Percentiles rank a stretch among this genome's conserved stretches.
These are phyloP conservation scores for Apiospora saccharicola DNA, from an alignment of 2,329 filamentous ascomycete genomes.

Conservation along the genomic window DNA sequence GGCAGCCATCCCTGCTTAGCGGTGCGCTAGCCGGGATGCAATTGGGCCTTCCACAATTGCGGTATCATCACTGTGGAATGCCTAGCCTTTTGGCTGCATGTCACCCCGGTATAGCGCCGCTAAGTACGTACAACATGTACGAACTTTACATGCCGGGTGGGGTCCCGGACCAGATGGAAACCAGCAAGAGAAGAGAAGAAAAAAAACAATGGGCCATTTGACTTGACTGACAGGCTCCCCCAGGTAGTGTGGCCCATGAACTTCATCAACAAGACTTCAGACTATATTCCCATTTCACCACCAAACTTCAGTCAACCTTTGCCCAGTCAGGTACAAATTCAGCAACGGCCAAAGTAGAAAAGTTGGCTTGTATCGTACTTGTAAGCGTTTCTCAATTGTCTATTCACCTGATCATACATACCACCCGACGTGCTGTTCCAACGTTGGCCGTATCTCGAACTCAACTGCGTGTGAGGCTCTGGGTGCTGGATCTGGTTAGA, in stretches of 20 bases:
- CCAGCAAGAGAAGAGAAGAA: neutral
- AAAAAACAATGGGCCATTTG: conserved; percentile 15
- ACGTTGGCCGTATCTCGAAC: too few species aligned
- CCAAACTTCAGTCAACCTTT: too few species aligned
- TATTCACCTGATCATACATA: too few species aligned
- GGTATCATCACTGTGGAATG: conserved; percentile 20
- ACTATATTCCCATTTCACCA: too few species aligned
- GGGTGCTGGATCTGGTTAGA: too few species aligned
- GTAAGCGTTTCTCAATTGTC: too few species aligned
- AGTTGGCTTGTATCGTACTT: too few species aligned
- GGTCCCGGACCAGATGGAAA: conserved; percentile 15
- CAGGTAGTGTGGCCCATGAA: neutral
- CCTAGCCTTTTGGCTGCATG: conserved; percentile 9
- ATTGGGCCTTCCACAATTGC: conserved; percentile 12
- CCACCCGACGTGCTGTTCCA: too few species aligned
- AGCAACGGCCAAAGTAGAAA: too few species aligned
- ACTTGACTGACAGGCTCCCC: conserved; percentile 19
- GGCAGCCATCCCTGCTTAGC: neutral
- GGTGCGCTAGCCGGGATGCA: neutral
- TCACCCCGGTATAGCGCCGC: conserved; percentile 7
- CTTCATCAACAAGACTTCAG: too few species aligned
- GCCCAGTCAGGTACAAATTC: too few species aligned
- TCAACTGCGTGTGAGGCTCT: too few species aligned
- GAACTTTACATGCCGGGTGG: conserved; percentile 17
- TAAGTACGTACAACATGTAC: conserved; percentile 17